Conservation (phyloP, 345 rosid genomes). For the Fremontodendron californicum region DNA sequence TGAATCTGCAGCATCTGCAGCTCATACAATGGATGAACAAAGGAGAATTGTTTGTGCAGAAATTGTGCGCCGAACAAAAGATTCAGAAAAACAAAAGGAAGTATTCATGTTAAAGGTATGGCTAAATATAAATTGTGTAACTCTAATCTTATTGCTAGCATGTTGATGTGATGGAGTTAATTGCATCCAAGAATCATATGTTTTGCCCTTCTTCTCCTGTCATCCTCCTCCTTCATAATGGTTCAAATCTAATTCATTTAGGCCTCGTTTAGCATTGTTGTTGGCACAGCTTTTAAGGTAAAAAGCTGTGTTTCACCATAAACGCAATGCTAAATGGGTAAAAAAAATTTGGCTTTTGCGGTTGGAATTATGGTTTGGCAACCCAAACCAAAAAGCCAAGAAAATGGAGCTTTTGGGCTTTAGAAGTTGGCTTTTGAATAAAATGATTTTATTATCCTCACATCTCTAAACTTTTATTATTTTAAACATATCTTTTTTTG, state of each 20-base stretch:
- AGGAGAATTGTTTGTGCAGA: constrained; percentile 73
- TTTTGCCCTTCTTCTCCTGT: neutral
- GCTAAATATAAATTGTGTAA: neutral
- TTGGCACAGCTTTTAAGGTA: too few species aligned
- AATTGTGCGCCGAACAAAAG: constrained; percentile 64
- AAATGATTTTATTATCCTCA: too few species aligned
- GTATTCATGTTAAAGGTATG: constrained; percentile 54
- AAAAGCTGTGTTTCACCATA: too few species aligned
- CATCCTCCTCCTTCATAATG: neutral
- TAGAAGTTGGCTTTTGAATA: too few species aligned
- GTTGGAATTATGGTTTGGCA: too few species aligned
- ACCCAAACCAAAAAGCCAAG: too few species aligned
- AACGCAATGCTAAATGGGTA: too few species aligned
- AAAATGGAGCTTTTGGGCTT: too few species aligned
- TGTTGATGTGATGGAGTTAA: neutral
- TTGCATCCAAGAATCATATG: neutral
- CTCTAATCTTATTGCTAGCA: neutral
- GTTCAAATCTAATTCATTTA: neutral
- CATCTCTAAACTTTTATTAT: too few species aligned
- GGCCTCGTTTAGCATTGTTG: too few species aligned
- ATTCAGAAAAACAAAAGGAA: constrained; percentile 56
- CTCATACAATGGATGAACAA: constrained; percentile 94
- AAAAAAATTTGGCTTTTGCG: too few species aligned
- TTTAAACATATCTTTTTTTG: too few species aligned
- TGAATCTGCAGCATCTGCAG: constrained; percentile 94